A percentile compares a stretch with the other conserved stretches of the same genome.
phyloP scores from a whole-genome alignment of 2,329 filamentous ascomycete genomes.

The Lojkania enalia region DNA sequence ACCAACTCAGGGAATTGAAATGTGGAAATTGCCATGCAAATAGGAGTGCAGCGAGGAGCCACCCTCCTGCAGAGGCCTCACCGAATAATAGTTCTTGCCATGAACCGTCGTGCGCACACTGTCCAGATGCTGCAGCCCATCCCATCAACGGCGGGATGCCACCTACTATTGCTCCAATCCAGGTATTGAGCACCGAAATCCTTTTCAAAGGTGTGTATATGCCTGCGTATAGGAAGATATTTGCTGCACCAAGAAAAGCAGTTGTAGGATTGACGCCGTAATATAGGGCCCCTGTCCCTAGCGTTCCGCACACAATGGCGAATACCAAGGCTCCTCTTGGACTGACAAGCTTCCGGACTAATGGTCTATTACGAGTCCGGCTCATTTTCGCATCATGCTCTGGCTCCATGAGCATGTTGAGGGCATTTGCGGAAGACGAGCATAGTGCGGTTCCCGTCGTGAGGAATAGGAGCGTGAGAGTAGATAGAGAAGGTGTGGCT shows the following conservation, averaged over 20 bases:
- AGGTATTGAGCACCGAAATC: conserved; percentile 85
- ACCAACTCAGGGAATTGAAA: conserved; percentile 92
- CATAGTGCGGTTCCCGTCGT: conserved; percentile 87
- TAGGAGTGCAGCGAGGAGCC: conserved; percentile 81
- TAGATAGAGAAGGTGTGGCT: conserved; percentile 76
- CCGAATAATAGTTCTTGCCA: conserved; percentile 80
- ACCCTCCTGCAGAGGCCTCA: conserved; percentile 72
- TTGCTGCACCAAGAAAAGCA: conserved; percentile 78
- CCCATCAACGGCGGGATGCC: conserved; percentile 97
- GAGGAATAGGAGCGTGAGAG: conserved; percentile 88
- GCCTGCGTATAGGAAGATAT: conserved; percentile 88
- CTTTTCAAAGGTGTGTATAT: conserved; percentile 93
- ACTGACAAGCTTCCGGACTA: conserved; percentile 80
- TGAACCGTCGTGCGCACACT: conserved; percentile 66
- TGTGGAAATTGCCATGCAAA: conserved; percentile 99
- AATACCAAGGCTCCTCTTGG: conserved; percentile 74
- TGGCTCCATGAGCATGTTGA: conserved; percentile 97
- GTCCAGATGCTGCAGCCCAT: conserved; percentile 92
- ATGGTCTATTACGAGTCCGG: conserved; percentile 85
- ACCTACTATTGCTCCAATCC: conserved; percentile 90
- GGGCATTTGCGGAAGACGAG: conserved; percentile 86
- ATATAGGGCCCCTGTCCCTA: conserved; percentile 75
- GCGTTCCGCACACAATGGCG: conserved; percentile 70
- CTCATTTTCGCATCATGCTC: conserved; percentile 90
- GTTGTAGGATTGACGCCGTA: conserved; percentile 94